These are phyloP conservation scores for Hypoxylon sp. DNA, from an alignment of 2,329 filamentous ascomycete species.

Conservation along the genomic window DNA sequence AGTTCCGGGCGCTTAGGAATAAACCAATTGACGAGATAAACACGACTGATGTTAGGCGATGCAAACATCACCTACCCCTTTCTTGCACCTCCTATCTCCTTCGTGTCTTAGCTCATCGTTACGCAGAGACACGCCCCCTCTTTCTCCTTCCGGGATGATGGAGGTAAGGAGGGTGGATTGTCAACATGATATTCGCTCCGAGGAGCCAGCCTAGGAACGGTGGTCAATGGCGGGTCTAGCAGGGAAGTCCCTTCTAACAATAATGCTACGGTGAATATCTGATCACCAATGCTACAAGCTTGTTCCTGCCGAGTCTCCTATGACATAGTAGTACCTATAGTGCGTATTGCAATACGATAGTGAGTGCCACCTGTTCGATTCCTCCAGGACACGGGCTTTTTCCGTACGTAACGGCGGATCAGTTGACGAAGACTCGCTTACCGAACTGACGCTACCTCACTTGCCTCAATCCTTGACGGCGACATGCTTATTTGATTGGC, in stretches of 20 bases:
- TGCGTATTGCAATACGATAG: not conserved
- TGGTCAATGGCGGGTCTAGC: slow-evolving; percentile 16
- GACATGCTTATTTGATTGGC: slow-evolving; percentile 25
- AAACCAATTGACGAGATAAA: slow-evolving; percentile 4
- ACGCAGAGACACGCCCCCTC: slow-evolving; percentile 23
- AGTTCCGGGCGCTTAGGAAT: slow-evolving; percentile 2
- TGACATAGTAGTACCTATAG: slow-evolving; percentile 4
- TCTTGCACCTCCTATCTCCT: slow-evolving; percentile 18
- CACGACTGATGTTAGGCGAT: slow-evolving; percentile 1
- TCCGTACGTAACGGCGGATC: slow-evolving; percentile 38
- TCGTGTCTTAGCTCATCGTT: slow-evolving; percentile 25
- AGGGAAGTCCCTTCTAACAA: slow-evolving; percentile 25
- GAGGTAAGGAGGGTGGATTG: slow-evolving; percentile 32
- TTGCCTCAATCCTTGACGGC: slow-evolving; percentile 1
- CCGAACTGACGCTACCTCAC: slow-evolving; percentile 9
- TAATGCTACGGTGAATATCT: slow-evolving; percentile 21
- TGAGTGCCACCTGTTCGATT: slow-evolving; percentile 6
- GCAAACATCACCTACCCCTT: slow-evolving; percentile 11
- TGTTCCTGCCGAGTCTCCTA: slow-evolving; percentile 4
- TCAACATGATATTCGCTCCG: slow-evolving; percentile 24
- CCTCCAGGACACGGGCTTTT: slow-evolving; percentile 14
- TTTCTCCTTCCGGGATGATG: slow-evolving; percentile 19
- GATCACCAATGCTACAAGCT: slow-evolving; percentile 28
- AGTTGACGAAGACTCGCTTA: slow-evolving; percentile 36
- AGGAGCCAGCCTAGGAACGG: slow-evolving; percentile 9